These are phyloP conservation scores for Aspergillus aculeatinus DNA, from an alignment of 2,329 filamentous ascomycete genomes.

Conservation along the genomic window DNA sequence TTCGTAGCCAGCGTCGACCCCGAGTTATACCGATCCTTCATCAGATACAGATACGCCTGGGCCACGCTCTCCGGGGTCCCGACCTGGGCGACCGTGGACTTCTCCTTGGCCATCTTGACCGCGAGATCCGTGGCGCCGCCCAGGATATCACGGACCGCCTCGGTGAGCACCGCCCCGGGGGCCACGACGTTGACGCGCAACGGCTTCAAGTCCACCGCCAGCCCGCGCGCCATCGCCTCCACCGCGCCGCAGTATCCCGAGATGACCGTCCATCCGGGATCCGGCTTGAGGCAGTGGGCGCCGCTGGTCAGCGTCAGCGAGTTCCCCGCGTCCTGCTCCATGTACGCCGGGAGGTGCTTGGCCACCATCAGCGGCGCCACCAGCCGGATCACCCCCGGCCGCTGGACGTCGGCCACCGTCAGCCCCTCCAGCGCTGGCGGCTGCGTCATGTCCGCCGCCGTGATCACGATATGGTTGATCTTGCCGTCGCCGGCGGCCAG, in stretches of 20 bases:
- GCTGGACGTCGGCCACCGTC: too few species aligned
- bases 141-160: conserved; percentile 27
- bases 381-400: too few species aligned
- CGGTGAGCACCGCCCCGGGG: conserved; percentile 56
- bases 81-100: conserved; percentile 32
- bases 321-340: too few species aligned
- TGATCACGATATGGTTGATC: too few species aligned
- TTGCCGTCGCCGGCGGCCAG: too few species aligned
- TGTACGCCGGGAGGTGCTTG: too few species aligned
- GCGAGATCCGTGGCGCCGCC: too few species aligned
- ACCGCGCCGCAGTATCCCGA: conserved; percentile 42
- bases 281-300: conserved; percentile 39
- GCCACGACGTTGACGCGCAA: conserved; percentile 63
- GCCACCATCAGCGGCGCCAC: too few species aligned
- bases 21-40: conserved; percentile 32
- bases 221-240: conserved; percentile 52
- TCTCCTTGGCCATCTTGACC: conserved; percentile 14
- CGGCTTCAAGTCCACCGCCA: conserved; percentile 64
- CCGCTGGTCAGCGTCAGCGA: too few species aligned
- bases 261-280: conserved; percentile 53
- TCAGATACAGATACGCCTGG: conserved; percentile 50
- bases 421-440: too few species aligned
- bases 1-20: conserved; percentile 47
- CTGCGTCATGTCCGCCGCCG: too few species aligned
- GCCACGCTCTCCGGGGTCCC: conserved; percentile 44